Conservation (phyloP, 2,329 filamentous ascomycete genomes). For the Verruconis gallopava region DNA sequence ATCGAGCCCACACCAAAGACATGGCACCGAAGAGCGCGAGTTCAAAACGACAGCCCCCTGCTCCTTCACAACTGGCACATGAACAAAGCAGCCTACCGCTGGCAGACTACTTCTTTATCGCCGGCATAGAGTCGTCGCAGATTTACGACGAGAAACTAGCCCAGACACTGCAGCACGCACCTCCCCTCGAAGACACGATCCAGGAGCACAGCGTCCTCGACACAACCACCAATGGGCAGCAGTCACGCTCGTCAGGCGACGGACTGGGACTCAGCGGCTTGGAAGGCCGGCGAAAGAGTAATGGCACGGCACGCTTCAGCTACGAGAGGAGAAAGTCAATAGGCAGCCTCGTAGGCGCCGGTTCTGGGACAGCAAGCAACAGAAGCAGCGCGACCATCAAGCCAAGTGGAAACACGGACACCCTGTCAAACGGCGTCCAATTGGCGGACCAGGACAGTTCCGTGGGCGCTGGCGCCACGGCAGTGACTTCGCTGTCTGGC, state of each 20-base stretch:
- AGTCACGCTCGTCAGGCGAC: constrained; percentile 31
- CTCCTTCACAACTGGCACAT: too few species aligned
- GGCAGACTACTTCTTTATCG: constrained; percentile 56
- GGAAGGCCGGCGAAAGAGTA: constrained; percentile 2
- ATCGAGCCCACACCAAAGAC: too few species aligned
- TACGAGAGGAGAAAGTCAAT: constrained; percentile 38
- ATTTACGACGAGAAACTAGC: constrained; percentile 34
- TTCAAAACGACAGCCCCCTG: too few species aligned
- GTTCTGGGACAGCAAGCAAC: constrained; percentile 38
- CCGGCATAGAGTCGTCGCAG: constrained; percentile 38
- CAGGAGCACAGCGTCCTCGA: constrained; percentile 47
- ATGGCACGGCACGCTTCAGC: constrained; percentile 22
- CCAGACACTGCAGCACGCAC: constrained; percentile 9
- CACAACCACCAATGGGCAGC: constrained; percentile 31
- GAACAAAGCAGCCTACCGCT: constrained; percentile 34
- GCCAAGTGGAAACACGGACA: constrained; percentile 20
- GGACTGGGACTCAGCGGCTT: constrained; percentile 13
- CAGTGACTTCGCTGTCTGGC: too few species aligned
- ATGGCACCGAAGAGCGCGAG: too few species aligned
- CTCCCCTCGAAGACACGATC: constrained; percentile 42
- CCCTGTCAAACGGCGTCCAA: background rate
- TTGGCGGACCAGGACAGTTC: constrained; percentile 1
- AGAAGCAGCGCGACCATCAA: constrained; percentile 53
- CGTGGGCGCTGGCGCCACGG: constrained; percentile 20
- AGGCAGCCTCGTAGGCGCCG: constrained; percentile 30